phyloP scores from a whole-genome alignment of 1,284 basidiomycete genomes.

The Pisolithus thermaeus region DNA sequence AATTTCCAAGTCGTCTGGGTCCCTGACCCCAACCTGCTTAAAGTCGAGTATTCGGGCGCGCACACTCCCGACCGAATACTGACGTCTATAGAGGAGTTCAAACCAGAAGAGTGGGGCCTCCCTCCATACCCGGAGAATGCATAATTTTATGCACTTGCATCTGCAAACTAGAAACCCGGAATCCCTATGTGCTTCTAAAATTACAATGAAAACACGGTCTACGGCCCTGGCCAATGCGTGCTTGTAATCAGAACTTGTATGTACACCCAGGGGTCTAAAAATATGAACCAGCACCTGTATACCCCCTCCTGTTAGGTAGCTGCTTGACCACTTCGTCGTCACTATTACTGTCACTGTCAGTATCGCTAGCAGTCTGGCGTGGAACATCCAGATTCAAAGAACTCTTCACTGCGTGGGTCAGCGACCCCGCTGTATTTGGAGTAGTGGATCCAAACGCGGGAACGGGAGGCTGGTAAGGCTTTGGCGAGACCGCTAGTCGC shows the following conservation, averaged over 20 bases:
- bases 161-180: neutral
- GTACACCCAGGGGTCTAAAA: conserved; percentile 16
- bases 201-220: too few species aligned
- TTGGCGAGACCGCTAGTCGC: conserved; percentile 66
- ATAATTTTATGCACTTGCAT: neutral
- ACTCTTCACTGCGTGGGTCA: neutral
- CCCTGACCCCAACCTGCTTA: conserved; percentile 62
- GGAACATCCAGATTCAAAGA: conserved; percentile 10
- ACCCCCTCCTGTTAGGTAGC: conserved; percentile 8
- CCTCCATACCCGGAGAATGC: conserved; percentile 48
- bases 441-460: conserved; percentile 73
- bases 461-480: conserved; percentile 58
- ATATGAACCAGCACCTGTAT: conserved; percentile 28
- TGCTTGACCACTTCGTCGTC: neutral
- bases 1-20: conserved; percentile 62
- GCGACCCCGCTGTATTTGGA: neutral
- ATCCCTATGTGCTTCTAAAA: too few species aligned
- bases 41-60: conserved; percentile 38
- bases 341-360: conserved; percentile 8
- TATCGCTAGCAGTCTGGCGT: conserved; percentile 18
- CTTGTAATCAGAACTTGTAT: too few species aligned
- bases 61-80: conserved; percentile 52
- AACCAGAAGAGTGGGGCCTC: conserved; percentile 71
- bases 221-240: neutral
- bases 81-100: conserved; percentile 58